Evolutionary conservation across 1,139 yeast genomes (phyloP).

Genomic region (Protomyces pachydermus): DNA sequence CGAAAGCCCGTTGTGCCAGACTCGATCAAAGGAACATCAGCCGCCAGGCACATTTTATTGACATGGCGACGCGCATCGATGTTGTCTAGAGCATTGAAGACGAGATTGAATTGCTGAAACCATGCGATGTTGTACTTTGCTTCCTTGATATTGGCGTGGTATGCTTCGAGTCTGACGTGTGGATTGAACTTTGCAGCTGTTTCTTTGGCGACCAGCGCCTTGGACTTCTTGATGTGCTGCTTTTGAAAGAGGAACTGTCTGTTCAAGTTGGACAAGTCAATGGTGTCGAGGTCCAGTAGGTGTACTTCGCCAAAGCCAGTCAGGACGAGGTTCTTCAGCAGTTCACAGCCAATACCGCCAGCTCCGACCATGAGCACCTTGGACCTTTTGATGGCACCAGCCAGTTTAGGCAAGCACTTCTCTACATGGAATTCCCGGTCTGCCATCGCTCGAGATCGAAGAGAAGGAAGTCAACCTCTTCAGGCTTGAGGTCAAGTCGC

Average conservation of each 20-base stretch:
- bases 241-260: slow-evolving; percentile 87
- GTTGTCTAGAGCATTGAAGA: slow-evolving; percentile 90
- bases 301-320: slow-evolving; percentile 87
- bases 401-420: slow-evolving; percentile 11
- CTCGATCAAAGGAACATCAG: slow-evolving; percentile 75
- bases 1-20: slow-evolving; percentile 92
- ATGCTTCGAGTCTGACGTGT: slow-evolving; percentile 65
- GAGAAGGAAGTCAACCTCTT: neutral
- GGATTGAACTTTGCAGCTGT: slow-evolving; percentile 79
- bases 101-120: slow-evolving; percentile 72
- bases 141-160: slow-evolving; percentile 82
- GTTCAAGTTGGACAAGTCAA: slow-evolving; percentile 84
- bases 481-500: neutral
- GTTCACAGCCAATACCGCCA: slow-evolving; percentile 98
- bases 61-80: slow-evolving; percentile 88
- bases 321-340: slow-evolving; percentile 75
- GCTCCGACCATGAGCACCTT: slow-evolving; percentile 85
- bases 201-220: slow-evolving; percentile 65
- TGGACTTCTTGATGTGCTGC: slow-evolving; percentile 79
- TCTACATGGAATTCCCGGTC: slow-evolving; percentile 1
- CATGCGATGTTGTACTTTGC: slow-evolving; percentile 65
- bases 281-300: slow-evolving; percentile 88
- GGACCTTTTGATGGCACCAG: slow-evolving; percentile 10
- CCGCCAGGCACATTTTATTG: slow-evolving; percentile 70
- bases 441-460: neutral